Base-by-base conservation (phyloP, 768 basidiomycete genomes). In the Mycena indigotica region DNA sequence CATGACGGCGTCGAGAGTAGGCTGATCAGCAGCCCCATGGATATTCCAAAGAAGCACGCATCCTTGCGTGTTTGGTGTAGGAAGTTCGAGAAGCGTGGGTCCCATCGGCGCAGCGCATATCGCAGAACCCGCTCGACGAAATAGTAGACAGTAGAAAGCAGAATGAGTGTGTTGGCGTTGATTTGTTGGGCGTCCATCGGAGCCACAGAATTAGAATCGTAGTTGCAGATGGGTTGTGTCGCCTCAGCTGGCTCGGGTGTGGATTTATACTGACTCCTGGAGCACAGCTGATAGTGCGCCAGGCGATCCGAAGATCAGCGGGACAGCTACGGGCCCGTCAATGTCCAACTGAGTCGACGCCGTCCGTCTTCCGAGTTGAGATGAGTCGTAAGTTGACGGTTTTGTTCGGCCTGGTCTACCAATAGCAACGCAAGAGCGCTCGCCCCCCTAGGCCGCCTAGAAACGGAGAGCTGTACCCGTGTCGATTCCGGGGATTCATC, bases 1-100 rank as follows among this genome's bases (percentile, higher is more conserved):
- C 65, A 66, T 13, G 54, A 64, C 2, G 65, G 65, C 8, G 58
- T 60, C 26, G 65, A 66, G 8, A 51, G 46, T 8, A 66, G 54
- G 44, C 53, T 57, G n/a, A 66, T 64, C 46, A 64, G 55, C 16
- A 63, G 56, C 5, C 65, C 65, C 55, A 66, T 63, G 4, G 59
- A 53, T 10, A 66, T 63, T 28, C 62, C 62, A 21, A 57, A 64
- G 50, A 64, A 66, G n/a, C 63, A 59, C 28, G 49, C 44, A 28
- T 66, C 65, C 55, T 66, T 66, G 17, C 57, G 54, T 40, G 65
- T 56, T 19, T 50, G 49, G 40, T 52, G 52, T n/a, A 66, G 23
- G 24, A 62, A 55, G 5, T 44, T n/a, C 19, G 56, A 57, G 55
- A 66, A 66, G 6, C 3, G 32, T 21, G 26, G 24, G 23, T 46